These are phyloP conservation scores for Schizonepeta tenuifolia DNA, from an alignment of 257 asterid species.

Conservation along the genomic window DNA sequence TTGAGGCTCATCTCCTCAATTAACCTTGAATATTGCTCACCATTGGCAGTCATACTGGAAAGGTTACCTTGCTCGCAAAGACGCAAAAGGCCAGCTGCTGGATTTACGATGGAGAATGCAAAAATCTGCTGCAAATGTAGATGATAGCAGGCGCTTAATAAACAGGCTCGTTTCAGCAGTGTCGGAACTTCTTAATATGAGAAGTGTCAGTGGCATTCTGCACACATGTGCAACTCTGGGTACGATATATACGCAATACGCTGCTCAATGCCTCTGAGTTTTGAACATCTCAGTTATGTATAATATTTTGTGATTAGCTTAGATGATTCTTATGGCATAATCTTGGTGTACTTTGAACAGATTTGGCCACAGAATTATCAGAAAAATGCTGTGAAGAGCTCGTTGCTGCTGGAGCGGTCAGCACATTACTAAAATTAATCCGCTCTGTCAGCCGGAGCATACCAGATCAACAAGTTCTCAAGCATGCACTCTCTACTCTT, in stretches of 20 bases:
- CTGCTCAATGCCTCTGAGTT: background rate
- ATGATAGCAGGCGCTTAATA: slow-evolving; percentile 79
- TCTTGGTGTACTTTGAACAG: slow-evolving; percentile 45
- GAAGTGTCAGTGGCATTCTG: slow-evolving; percentile 81
- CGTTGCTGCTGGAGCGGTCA: slow-evolving; percentile 84
- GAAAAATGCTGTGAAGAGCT: slow-evolving; percentile 91
- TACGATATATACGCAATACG: slow-evolving; percentile 31
- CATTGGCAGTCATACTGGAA: slow-evolving; percentile 76
- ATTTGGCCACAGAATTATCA: slow-evolving; percentile 88
- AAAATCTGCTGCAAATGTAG: slow-evolving; percentile 85
- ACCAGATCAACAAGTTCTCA: slow-evolving; percentile 92
- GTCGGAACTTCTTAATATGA: slow-evolving; percentile 78
- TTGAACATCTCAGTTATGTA: background rate
- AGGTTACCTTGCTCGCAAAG: slow-evolving; percentile 84
- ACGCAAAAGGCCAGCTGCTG: slow-evolving; percentile 60
- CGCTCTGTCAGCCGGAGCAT: slow-evolving; percentile 89
- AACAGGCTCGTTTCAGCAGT: slow-evolving; percentile 89
- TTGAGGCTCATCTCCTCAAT: slow-evolving; percentile 15
- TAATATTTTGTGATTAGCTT: background rate
- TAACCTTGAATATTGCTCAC: slow-evolving; percentile 17
- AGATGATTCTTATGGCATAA: background rate
- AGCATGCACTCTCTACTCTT: slow-evolving; percentile 86
- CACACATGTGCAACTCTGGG: slow-evolving; percentile 90
- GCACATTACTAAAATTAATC: slow-evolving; percentile 67
- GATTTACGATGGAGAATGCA: slow-evolving; percentile 82